Conservation (phyloP, 352 stramenopile genomes). For the Saprolegnia parasitica region DNA sequence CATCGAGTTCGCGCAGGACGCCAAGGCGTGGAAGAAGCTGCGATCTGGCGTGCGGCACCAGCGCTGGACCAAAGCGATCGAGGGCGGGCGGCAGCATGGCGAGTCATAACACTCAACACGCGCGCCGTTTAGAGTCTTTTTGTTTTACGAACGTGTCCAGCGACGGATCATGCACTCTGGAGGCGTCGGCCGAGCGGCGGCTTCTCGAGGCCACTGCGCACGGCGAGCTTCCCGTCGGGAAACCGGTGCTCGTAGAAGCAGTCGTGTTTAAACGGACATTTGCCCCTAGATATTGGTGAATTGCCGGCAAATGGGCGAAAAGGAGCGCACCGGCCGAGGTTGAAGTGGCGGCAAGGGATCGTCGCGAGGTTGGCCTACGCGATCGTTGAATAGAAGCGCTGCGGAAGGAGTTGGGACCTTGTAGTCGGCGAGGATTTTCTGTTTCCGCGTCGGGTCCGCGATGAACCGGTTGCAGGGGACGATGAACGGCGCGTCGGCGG, state of each 20-base stretch:
- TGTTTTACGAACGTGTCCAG: too few relatives aligned
- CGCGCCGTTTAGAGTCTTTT: background rate
- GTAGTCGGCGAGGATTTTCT: slow-evolving; percentile 63
- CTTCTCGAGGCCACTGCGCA: slow-evolving; percentile 26
- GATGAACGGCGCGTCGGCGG: slow-evolving; percentile 75
- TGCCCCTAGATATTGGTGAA: slow-evolving; percentile 41
- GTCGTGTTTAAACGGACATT: slow-evolving; percentile 80
- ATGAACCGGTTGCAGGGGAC: slow-evolving; percentile 82
- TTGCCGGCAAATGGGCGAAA: background rate
- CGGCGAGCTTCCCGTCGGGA: slow-evolving; percentile 52
- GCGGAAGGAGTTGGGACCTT: slow-evolving; percentile 35
- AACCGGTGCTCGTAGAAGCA: slow-evolving; percentile 84
- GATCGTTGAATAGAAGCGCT: background rate
- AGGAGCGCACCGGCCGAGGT: slow-evolving; percentile 56
- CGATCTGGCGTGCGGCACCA: background rate
- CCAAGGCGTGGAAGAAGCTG: slow-evolving; percentile 29
- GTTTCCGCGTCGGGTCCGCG: slow-evolving; percentile 54
- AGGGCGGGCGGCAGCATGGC: background rate
- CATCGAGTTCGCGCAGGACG: slow-evolving; percentile 15
- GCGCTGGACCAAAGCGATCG: slow-evolving; percentile 3
- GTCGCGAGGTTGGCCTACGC: slow-evolving; percentile 55
- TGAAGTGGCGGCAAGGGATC: slow-evolving; percentile 81
- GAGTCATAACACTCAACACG: background rate
- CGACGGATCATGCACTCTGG: background rate
- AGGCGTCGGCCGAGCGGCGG: background rate